Conservation (phyloP, 108 stramenopile genomes). For the Fragilariopsis cylindrus region DNA sequence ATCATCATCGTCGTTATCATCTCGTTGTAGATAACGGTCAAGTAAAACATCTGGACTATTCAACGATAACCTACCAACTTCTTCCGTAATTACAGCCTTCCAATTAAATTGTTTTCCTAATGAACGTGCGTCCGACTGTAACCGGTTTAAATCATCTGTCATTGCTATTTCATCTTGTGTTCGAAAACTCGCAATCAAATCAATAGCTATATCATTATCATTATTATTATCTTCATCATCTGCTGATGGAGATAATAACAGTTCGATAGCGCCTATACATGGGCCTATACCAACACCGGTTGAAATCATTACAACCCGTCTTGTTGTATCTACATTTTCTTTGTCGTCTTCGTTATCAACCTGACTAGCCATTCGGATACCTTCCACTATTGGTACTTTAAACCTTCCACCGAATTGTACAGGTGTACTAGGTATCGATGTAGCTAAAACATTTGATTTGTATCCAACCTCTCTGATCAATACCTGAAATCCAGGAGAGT, state of each 20-base stretch:
- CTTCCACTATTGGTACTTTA: slow-evolving; percentile 54
- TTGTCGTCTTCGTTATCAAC: background rate
- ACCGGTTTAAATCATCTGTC: slow-evolving; percentile 25
- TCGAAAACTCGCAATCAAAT: slow-evolving; percentile 45
- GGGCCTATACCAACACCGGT: slow-evolving; percentile 62
- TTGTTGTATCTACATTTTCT: background rate
- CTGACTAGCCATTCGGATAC: slow-evolving; percentile 17
- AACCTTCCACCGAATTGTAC: slow-evolving; percentile 54
- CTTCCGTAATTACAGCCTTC: slow-evolving; percentile 33
- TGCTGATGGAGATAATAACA: slow-evolving; percentile 3
- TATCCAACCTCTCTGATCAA: slow-evolving; percentile 41
- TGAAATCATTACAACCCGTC: slow-evolving; percentile 41
- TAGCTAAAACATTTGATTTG: slow-evolving; percentile 42
- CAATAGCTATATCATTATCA: slow-evolving; percentile 27
- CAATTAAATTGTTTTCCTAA: slow-evolving; percentile 23
- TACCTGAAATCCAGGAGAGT: slow-evolving; percentile 30
- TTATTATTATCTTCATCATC: background rate
- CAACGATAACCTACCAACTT: slow-evolving; percentile 34
- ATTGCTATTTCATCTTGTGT: slow-evolving; percentile 35
- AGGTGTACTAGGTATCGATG: slow-evolving; percentile 28
- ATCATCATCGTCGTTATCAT: slow-evolving; percentile 6
- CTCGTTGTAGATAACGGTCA: background rate
- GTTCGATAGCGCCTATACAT: slow-evolving; percentile 49
- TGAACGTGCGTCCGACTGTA: background rate
- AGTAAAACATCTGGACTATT: slow-evolving; percentile 2